Conservation (phyloP, 495 filamentous ascomycete species). For the Xylaria telfairii region DNA sequence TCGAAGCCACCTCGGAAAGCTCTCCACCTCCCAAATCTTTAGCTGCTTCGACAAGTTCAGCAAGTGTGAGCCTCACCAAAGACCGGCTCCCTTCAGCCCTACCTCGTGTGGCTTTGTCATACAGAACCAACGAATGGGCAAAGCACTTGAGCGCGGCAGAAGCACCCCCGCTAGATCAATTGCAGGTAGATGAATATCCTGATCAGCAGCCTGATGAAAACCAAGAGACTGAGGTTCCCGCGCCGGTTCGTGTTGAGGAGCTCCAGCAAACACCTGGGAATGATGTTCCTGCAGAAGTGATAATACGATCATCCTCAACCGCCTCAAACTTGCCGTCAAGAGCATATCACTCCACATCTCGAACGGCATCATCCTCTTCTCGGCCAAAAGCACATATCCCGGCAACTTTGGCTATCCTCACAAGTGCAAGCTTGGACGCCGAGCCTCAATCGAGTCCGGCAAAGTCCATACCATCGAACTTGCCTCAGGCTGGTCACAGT, state of each 20-base stretch:
- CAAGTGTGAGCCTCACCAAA: slow-evolving; percentile 50
- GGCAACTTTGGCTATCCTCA: slow-evolving; percentile 28
- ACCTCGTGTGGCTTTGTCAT: slow-evolving; percentile 79
- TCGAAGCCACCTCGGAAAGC: slow-evolving; percentile 30
- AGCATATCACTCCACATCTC: slow-evolving; percentile 50
- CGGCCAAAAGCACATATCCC: slow-evolving; percentile 49
- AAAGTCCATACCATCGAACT: slow-evolving; percentile 26
- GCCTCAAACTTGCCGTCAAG: slow-evolving; percentile 41
- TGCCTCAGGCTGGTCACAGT: slow-evolving; percentile 29
- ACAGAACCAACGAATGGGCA: slow-evolving; percentile 95
- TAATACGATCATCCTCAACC: slow-evolving; percentile 41
- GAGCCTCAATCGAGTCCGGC: slow-evolving; percentile 33
- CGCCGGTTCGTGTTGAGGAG: slow-evolving; percentile 67
- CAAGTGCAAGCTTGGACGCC: slow-evolving; percentile 18
- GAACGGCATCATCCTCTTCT: slow-evolving; percentile 47
- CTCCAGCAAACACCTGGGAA: slow-evolving; percentile 73
- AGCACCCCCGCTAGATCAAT: slow-evolving; percentile 69
- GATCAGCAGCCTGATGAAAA: slow-evolving; percentile 30
- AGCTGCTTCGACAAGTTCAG: slow-evolving; percentile 48
- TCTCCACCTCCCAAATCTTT: slow-evolving; percentile 40
- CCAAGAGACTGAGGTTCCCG: slow-evolving; percentile 56
- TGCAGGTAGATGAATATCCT: slow-evolving; percentile 52
- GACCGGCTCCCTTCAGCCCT: slow-evolving; percentile 58
- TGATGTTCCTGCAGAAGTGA: slow-evolving; percentile 46
- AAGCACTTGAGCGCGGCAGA: slow-evolving; percentile 86